Conservation (phyloP, 345 rosid species). For the Salix caprea region DNA sequence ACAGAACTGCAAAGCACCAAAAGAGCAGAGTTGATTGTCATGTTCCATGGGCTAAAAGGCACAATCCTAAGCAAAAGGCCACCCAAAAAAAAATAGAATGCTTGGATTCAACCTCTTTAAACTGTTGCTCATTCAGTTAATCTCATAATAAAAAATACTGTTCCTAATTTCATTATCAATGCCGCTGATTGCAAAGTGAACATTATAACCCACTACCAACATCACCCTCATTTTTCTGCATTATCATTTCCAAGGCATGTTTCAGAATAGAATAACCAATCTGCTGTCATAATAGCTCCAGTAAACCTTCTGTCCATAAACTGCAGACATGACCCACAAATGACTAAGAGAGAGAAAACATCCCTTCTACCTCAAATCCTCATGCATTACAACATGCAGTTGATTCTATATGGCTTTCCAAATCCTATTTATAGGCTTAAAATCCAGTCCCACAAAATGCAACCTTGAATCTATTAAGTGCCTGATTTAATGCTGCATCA, state of each 20-base stretch:
- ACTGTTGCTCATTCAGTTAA: neutral
- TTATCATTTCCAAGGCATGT: neutral
- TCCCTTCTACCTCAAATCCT: no score
- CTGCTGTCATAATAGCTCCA: neutral
- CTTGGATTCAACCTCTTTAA: neutral
- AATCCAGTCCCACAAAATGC: no score
- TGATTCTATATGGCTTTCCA: no score
- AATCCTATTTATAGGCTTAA: no score
- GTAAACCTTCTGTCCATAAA: neutral
- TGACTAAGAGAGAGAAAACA: no score
- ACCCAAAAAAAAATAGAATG: neutral
- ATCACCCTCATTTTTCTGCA: neutral
- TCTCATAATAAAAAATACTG: neutral
- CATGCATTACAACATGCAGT: no score
- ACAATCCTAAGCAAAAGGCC: neutral
- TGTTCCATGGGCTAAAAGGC: no score
- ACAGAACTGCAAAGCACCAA: neutral
- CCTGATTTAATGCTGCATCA: no score
- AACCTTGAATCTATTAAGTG: no score
- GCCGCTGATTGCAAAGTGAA: no score
- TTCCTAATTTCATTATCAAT: neutral
- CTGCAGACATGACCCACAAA: neutral
- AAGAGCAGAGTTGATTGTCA: no score
- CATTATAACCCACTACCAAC: neutral
- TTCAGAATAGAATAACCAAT: neutral